These are phyloP conservation scores for Phellopilus nigrolimitatus DNA, from an alignment of 1,284 basidiomycete genomes.

Conservation along the genomic window DNA sequence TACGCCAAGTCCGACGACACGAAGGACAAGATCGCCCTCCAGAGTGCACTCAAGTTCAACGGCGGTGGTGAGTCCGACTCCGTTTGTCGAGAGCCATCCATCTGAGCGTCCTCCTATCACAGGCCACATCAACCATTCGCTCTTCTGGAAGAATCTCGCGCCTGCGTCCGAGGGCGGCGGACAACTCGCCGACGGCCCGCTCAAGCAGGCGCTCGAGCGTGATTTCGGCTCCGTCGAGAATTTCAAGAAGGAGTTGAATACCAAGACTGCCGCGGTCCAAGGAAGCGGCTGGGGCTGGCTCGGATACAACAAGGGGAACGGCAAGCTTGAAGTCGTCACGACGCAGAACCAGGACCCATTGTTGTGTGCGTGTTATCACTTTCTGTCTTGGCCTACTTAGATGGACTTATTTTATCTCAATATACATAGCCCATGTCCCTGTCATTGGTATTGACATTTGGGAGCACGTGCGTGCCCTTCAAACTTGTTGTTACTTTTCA, in stretches of 20 bases:
- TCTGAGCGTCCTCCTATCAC: not conserved
- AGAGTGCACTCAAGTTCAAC: slow-evolving; percentile 87
- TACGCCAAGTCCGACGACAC: slow-evolving; percentile 65
- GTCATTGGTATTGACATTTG: slow-evolving; percentile 97
- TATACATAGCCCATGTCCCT: slow-evolving; percentile 65
- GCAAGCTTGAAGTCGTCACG: slow-evolving; percentile 85
- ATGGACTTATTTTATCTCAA: slow-evolving; percentile 1
- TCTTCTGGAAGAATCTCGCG: slow-evolving; percentile 98
- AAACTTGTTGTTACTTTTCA: slow-evolving; percentile 9
- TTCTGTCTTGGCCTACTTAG: slow-evolving; percentile 4
- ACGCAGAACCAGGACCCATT: slow-evolving; percentile 98
- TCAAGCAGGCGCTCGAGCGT: slow-evolving; percentile 78
- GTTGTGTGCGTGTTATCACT: slow-evolving; percentile 44
- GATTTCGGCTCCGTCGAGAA: slow-evolving; percentile 82
- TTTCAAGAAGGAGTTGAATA: slow-evolving; percentile 77
- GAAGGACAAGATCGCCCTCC: slow-evolving; percentile 81
- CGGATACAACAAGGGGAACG: slow-evolving; percentile 65
- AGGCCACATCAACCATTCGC: slow-evolving; percentile 88
- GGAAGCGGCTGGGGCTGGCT: slow-evolving; percentile 99
- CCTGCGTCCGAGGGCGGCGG: slow-evolving; percentile 58
- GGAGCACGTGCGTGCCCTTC: slow-evolving; percentile 67
- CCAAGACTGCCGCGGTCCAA: slow-evolving; percentile 90
- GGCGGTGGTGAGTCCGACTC: slow-evolving; percentile 64
- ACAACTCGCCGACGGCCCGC: slow-evolving; percentile 62
- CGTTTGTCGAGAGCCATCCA: slow-evolving; percentile 1